A percentile compares a stretch with the other conserved stretches of the same genome.
Evolutionary conservation across 2,329 filamentous ascomycete species (phyloP).

Genomic region (Fusarium piperis): DNA sequence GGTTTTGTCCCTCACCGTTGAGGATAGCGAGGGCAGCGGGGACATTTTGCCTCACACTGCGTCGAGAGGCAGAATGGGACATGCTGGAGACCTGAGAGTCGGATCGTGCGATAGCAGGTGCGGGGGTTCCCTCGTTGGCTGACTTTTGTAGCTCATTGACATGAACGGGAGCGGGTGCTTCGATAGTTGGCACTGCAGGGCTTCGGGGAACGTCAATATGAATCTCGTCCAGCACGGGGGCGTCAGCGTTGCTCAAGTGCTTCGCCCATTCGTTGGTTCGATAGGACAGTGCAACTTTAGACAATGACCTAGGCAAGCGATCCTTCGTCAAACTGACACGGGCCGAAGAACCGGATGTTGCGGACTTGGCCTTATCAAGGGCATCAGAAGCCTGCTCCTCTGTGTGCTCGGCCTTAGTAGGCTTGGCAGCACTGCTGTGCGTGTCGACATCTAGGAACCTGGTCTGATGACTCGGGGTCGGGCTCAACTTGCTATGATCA

Average conservation of each 20-base stretch:
- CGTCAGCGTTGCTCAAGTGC: slow-evolving; percentile 81
- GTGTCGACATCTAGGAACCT: slow-evolving; percentile 16
- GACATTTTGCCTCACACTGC: slow-evolving; percentile 35
- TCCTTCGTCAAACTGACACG: slow-evolving; percentile 65
- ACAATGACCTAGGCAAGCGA: slow-evolving; percentile 75
- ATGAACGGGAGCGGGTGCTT: slow-evolving; percentile 69
- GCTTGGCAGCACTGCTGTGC: slow-evolving; percentile 3
- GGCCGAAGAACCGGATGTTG: slow-evolving; percentile 54
- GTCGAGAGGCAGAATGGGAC: slow-evolving; percentile 28
- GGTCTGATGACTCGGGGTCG: slow-evolving; percentile 9
- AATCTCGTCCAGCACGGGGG: slow-evolving; percentile 72
- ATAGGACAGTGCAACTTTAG: slow-evolving; percentile 82
- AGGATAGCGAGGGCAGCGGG: slow-evolving; percentile 39
- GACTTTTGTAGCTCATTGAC: slow-evolving; percentile 73
- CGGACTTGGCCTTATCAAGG: slow-evolving; percentile 53
- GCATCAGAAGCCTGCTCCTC: slow-evolving; percentile 23
- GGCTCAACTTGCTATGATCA: slow-evolving; percentile 27
- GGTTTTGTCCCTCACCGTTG: slow-evolving; percentile 34
- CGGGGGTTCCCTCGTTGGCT: slow-evolving; percentile 59
- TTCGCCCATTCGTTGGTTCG: slow-evolving; percentile 98
- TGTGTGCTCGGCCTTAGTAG: background rate
- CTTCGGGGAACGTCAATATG: slow-evolving; percentile 53
- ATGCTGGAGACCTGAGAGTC: slow-evolving; percentile 43
- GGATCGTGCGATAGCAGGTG: slow-evolving; percentile 41
- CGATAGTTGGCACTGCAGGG: slow-evolving; percentile 41